Conservation (phyloP, 2,329 filamentous ascomycete genomes). For the Magnaporthiopsis rhizophila region DNA sequence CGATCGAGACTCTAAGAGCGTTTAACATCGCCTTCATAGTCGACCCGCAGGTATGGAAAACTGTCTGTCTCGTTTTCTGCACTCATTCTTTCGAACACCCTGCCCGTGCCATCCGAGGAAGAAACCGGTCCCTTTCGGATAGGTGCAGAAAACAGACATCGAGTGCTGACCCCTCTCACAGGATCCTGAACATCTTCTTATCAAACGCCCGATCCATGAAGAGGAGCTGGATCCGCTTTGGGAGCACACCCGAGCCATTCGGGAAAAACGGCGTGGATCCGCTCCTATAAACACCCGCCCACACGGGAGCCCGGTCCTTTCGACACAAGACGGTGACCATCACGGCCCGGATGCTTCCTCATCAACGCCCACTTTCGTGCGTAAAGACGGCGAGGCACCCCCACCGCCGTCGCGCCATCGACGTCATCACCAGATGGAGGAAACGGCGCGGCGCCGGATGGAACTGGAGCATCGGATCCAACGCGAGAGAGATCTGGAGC, state of each 20-base stretch:
- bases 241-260: constrained; percentile 58
- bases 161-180: constrained; percentile 17
- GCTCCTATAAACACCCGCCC: background rate
- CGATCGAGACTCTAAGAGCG: constrained; percentile 49
- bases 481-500: background rate
- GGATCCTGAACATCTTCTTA: constrained; percentile 56
- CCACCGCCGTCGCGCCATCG: background rate
- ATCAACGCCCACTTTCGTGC: background rate
- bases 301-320: background rate
- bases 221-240: constrained; percentile 65
- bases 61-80: background rate
- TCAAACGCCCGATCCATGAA: constrained; percentile 59
- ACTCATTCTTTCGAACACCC: background rate
- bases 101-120: no score
- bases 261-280: constrained; percentile 36
- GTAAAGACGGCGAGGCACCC: background rate
- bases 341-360: background rate
- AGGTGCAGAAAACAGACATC: background rate
- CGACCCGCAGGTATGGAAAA: background rate
- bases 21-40: constrained; percentile 45
- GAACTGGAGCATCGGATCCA: background rate
- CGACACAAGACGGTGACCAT: background rate
- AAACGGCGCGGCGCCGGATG: background rate
- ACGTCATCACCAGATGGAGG: background rate
- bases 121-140: background rate